Evolutionary conservation across 1,139 yeast genomes (phyloP).

Genomic region (Saccharomyces hybrid): DNA sequence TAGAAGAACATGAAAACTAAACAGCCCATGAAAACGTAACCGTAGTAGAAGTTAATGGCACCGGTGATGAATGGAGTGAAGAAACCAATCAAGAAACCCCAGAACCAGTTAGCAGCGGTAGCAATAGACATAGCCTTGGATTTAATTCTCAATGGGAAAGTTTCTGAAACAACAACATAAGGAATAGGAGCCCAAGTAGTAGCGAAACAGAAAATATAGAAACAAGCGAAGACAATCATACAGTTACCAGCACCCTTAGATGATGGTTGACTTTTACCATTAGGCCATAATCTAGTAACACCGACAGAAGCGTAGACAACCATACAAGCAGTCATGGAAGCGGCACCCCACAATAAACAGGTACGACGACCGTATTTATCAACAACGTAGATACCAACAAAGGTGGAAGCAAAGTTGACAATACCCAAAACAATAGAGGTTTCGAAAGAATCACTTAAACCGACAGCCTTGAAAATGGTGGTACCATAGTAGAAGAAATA

Average conservation of each 20-base stretch:
- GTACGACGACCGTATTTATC: conserved; percentile 53
- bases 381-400: conserved; percentile 58
- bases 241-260: conserved; percentile 56
- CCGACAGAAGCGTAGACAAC: too few species aligned
- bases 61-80: conserved; percentile 61
- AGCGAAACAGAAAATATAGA: conserved; percentile 72
- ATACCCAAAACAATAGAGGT: conserved; percentile 36
- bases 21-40: conserved; percentile 67
- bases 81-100: conserved; percentile 69
- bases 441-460: too few species aligned
- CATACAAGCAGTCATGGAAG: too few species aligned
- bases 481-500: too few species aligned
- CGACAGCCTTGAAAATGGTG: too few species aligned
- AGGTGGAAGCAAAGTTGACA: conserved; percentile 58
- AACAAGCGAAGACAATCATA: conserved; percentile 68
- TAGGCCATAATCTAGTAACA: conserved; percentile 39
- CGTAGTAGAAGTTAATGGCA: conserved; percentile 39
- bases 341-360: too few species aligned
- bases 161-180: conserved; percentile 62
- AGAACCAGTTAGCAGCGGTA: conserved; percentile 63
- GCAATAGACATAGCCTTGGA: conserved; percentile 71
- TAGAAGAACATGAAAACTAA: conserved; percentile 49
- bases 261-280: conserved; percentile 43
- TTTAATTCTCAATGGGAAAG: conserved; percentile 69
- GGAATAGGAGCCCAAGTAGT: conserved; percentile 80